phyloP scores from a whole-genome alignment of 2,329 filamentous ascomycete genomes.

The Botrytis fabae region DNA sequence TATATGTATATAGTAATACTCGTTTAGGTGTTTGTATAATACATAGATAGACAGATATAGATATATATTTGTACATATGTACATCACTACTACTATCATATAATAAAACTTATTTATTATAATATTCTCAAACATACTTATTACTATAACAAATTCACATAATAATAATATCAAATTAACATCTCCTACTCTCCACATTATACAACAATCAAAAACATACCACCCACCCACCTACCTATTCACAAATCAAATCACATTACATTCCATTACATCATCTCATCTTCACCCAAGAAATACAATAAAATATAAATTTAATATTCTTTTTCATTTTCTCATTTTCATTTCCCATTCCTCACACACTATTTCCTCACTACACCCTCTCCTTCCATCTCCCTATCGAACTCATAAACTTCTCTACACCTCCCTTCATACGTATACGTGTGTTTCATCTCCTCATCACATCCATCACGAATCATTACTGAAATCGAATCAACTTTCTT shows the following conservation, averaged over 20 bases:
- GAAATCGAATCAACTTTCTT: not conserved
- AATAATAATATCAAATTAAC: no score
- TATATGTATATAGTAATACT: no score
- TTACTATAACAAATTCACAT: no score
- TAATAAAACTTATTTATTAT: no score
- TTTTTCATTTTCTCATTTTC: constrained; percentile 16
- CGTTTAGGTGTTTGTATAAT: no score
- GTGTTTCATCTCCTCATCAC: constrained; percentile 4
- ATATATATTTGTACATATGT: no score
- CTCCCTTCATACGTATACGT: constrained; percentile 9
- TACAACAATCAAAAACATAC: no score
- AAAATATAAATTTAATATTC: not conserved
- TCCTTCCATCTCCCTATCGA: not conserved
- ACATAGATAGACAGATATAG: no score
- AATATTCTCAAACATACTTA: no score
- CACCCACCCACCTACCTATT: not conserved
- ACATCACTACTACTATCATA: no score
- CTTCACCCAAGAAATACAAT: no score
- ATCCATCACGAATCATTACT: constrained; percentile 12
- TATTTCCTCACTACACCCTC: not conserved
- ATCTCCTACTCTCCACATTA: no score
- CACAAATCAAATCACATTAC: not conserved
- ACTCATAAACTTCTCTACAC: not conserved
- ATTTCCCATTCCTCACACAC: not conserved
- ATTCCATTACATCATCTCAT: not conserved